Percentiles rank a stretch among this genome's conserved stretches.
Evolutionary conservation across 805 yeast species (phyloP).

Genomic region (Barnettozyma populi): DNA sequence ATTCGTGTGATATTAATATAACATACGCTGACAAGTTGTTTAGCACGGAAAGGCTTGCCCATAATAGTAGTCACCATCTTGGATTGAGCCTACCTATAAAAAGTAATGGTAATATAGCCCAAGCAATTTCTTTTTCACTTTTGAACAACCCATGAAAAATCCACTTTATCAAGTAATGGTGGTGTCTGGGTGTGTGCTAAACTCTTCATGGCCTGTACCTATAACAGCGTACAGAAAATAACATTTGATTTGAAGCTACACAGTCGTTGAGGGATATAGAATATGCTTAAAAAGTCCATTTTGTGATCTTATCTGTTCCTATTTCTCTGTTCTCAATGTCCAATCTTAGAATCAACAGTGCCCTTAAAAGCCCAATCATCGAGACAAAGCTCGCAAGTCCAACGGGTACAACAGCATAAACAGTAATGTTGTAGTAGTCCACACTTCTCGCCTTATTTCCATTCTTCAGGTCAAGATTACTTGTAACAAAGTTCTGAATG

Average conservation of each 20-base stretch:
- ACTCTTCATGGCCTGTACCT: no score
- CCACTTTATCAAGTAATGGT: not conserved
- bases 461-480: conserved; percentile 48
- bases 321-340: conserved; percentile 36
- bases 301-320: conserved; percentile 6
- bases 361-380: conserved; percentile 77
- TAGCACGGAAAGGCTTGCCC: conserved; percentile 27
- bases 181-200: not conserved
- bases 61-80: conserved; percentile 25
- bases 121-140: conserved; percentile 1
- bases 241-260: no score
- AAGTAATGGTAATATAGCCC: no score
- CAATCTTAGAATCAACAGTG: conserved; percentile 66
- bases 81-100: not conserved
- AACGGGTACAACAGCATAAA: conserved; percentile 96
- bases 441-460: conserved; percentile 50
- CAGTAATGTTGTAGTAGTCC: conserved; percentile 83
- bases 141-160: not conserved
- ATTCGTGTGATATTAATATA: no score
- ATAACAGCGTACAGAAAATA: no score
- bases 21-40: conserved; percentile 22
- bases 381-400: conserved; percentile 92
- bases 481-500: conserved; percentile 82
- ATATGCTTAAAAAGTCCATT: conserved; percentile 1
- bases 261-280: no score